Conservation (phyloP, 768 basidiomycete species). For the Gymnopilus junonius region DNA sequence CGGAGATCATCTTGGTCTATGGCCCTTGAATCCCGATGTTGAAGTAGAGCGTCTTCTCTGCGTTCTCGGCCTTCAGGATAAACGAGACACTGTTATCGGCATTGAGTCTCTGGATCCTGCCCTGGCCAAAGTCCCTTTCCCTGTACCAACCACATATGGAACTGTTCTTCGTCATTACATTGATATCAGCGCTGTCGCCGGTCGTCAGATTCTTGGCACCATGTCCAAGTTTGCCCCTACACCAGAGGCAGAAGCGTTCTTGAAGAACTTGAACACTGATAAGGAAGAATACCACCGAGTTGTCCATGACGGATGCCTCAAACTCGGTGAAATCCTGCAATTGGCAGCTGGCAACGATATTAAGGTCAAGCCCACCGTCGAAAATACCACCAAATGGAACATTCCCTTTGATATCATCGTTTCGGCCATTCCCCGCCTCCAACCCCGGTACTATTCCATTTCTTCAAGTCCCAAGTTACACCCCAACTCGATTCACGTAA, state of each 20-base stretch:
- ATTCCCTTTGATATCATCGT: slow-evolving; percentile 98
- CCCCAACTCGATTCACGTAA: slow-evolving; percentile 91
- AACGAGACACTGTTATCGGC: slow-evolving; percentile 82
- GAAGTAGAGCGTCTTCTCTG: slow-evolving; percentile 91
- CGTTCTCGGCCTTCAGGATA: slow-evolving; percentile 81
- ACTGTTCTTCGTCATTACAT: slow-evolving; percentile 96
- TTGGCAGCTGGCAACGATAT: slow-evolving; percentile 85
- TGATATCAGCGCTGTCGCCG: slow-evolving; percentile 93
- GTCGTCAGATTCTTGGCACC: slow-evolving; percentile 89
- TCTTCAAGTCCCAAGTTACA: slow-evolving; percentile 95
- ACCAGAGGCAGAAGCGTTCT: slow-evolving; percentile 70
- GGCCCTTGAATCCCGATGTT: slow-evolving; percentile 92
- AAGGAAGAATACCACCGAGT: slow-evolving; percentile 86
- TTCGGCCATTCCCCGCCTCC: slow-evolving; percentile 90
- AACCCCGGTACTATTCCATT: slow-evolving; percentile 98
- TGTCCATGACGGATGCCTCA: slow-evolving; percentile 82
- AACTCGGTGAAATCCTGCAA: slow-evolving; percentile 92
- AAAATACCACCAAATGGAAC: slow-evolving; percentile 82
- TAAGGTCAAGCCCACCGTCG: slow-evolving; percentile 54
- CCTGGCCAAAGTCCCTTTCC: slow-evolving; percentile 98
- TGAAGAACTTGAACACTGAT: slow-evolving; percentile 80
- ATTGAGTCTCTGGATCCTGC: slow-evolving; percentile 98
- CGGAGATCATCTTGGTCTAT: slow-evolving; percentile 96
- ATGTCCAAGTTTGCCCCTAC: slow-evolving; percentile 89
- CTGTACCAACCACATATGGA: slow-evolving; percentile 92